Conservation (phyloP, 805 yeast species). For the Zygoascus flipseniorum region DNA sequence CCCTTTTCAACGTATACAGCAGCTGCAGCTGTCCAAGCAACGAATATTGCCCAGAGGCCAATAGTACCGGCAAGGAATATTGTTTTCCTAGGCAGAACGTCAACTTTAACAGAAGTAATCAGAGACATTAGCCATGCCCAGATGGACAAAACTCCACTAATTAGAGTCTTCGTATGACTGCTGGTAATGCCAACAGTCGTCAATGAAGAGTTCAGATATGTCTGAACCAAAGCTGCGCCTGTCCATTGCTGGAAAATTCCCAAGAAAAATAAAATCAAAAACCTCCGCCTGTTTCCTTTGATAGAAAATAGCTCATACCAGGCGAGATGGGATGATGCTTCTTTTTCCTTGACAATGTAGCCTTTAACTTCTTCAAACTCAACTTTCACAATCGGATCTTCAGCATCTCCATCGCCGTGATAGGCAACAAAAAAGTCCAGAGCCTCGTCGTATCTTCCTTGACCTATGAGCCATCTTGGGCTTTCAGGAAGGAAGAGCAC, state of each 20-base stretch:
- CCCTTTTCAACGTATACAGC: neutral
- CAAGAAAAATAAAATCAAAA: conserved; percentile 4
- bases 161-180: conserved; percentile 1
- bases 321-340: neutral
- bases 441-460: conserved; percentile 23
- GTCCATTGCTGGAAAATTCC: conserved; percentile 13
- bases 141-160: conserved; percentile 16
- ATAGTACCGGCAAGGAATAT: conserved; percentile 51
- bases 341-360: neutral
- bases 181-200: conserved; percentile 43
- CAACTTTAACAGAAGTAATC: conserved; percentile 28
- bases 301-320: conserved; percentile 8
- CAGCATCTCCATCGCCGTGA: conserved; percentile 13
- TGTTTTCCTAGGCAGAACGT: conserved; percentile 55
- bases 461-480: conserved; percentile 6
- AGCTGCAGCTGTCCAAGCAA: conserved; percentile 5
- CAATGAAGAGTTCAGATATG: conserved; percentile 42
- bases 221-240: conserved; percentile 17
- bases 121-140: conserved; percentile 3
- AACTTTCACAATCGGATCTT: conserved; percentile 2
- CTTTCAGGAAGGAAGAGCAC: conserved; percentile 5
- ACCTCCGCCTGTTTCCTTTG: conserved; percentile 8
- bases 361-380: conserved; percentile 5
- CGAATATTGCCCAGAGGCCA: conserved; percentile 35
- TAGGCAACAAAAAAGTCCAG: conserved; percentile 27